Evolutionary conservation across 192 early-diverging fungal species (phyloP).

Genomic region (Chytriomyces confervae): DNA sequence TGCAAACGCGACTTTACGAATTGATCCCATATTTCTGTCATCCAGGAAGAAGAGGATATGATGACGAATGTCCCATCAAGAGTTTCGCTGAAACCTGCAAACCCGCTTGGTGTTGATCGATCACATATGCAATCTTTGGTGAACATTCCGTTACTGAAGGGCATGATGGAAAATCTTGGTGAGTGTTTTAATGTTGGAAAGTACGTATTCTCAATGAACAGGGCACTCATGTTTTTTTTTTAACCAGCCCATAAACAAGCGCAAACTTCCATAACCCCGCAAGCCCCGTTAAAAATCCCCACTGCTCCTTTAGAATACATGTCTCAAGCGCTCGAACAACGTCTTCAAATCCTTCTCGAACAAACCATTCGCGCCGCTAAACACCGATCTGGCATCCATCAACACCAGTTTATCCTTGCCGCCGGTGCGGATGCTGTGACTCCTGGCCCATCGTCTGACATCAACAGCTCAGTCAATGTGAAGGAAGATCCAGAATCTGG

Average conservation of each 20-base stretch:
- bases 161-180: constrained; percentile 11
- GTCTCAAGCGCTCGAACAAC: constrained; percentile 16
- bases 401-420: constrained; percentile 18
- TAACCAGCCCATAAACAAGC: not conserved
- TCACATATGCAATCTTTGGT: constrained; percentile 18
- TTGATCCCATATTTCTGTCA: not conserved
- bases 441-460: not conserved
- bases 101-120: constrained; percentile 24
- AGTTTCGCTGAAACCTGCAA: not conserved
- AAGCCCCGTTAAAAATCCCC: not conserved
- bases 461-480: not conserved
- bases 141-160: constrained; percentile 3
- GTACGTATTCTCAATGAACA: too few relatives aligned
- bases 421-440: not conserved
- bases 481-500: not conserved
- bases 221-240: too few relatives aligned
- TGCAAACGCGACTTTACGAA: not conserved
- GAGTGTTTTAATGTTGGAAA: not conserved
- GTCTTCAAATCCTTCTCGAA: constrained; percentile 20
- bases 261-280: not conserved
- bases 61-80: not conserved
- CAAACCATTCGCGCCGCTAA: constrained; percentile 17
- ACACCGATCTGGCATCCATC: constrained; percentile 32
- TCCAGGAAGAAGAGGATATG: constrained; percentile 34
- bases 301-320: constrained; percentile 18